A percentile compares a stretch with the other conserved stretches of the same genome.
phyloP scores from a whole-genome alignment of 1,139 yeast genomes.

The Kazachstania sp. region DNA sequence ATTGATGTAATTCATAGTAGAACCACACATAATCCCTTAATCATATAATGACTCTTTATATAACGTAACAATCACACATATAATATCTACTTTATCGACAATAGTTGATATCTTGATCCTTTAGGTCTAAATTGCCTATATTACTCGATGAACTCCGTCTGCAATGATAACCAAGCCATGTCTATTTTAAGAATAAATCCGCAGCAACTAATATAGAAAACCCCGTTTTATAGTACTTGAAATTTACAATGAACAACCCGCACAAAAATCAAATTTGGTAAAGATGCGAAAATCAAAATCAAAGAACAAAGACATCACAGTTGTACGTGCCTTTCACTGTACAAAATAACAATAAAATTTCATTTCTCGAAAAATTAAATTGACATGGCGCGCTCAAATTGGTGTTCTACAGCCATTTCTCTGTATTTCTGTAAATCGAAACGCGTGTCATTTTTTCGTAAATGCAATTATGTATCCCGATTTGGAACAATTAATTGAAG shows the following conservation, averaged over 20 bases:
- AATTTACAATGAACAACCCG: neutral
- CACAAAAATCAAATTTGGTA: too few relatives aligned
- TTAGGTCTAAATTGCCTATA: too few relatives aligned
- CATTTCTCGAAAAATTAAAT: neutral
- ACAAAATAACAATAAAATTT: neutral
- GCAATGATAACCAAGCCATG: constrained; percentile 9
- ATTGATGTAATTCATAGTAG: neutral
- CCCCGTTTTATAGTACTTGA: neutral
- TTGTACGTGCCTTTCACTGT: too few relatives aligned
- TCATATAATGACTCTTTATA: too few relatives aligned
- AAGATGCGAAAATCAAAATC: too few relatives aligned
- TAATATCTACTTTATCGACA: too few relatives aligned
- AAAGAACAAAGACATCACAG: too few relatives aligned
- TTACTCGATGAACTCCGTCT: neutral
- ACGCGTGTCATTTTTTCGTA: too few relatives aligned
- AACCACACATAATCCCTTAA: neutral
- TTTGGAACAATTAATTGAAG: too few relatives aligned
- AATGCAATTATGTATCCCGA: too few relatives aligned
- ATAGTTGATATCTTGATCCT: too few relatives aligned
- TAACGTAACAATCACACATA: too few relatives aligned
- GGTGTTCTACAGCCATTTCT: neutral
- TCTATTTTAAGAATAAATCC: neutral
- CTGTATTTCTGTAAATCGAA: neutral
- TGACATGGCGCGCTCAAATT: neutral
- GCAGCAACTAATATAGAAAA: neutral